Evolutionary conservation across 345 rosid genomes (phyloP).

Genomic region (Hibiscus trionum): DNA sequence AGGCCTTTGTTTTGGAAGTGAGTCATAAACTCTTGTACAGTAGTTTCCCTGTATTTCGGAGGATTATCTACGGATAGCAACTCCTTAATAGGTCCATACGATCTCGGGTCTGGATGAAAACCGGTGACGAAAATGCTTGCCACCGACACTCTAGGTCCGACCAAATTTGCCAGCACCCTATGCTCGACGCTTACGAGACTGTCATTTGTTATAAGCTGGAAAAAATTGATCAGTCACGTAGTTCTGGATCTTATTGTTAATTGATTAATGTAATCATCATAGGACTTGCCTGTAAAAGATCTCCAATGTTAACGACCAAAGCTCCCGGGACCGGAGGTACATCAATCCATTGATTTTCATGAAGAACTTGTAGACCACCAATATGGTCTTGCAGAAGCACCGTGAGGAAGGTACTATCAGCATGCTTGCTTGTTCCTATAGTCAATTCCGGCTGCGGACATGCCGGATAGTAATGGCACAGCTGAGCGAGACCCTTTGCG

Average conservation of each 20-base stretch:
- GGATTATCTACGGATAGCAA: no score
- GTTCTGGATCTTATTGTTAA: not conserved
- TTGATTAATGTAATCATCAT: not conserved
- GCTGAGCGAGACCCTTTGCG: not conserved
- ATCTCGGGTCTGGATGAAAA: not conserved
- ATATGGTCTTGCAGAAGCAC: conserved; percentile 7
- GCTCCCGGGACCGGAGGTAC: not conserved
- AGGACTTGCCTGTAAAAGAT: not conserved
- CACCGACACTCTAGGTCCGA: conserved; percentile 29
- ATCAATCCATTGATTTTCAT: not conserved
- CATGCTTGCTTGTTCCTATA: not conserved
- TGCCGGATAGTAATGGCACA: conserved; percentile 5
- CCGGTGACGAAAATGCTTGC: conserved; percentile 29
- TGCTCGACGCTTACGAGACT: not conserved
- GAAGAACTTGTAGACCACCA: not conserved
- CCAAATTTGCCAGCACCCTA: conserved; percentile 22
- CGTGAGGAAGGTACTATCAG: conserved; percentile 2
- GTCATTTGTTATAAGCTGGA: conserved; percentile 8
- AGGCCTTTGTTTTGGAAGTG: conserved; percentile 9
- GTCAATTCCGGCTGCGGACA: conserved; percentile 13
- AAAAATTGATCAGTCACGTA: no score
- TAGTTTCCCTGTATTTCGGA: conserved; percentile 11
- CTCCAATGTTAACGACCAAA: not conserved
- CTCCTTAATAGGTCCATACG: conserved; percentile 9
- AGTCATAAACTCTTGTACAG: conserved; percentile 7